Evolutionary conservation across 2,329 filamentous ascomycete species (phyloP), one percentile per base, ranked within the genome.

Genomic region (Hymenoscyphus linearis): DNA sequence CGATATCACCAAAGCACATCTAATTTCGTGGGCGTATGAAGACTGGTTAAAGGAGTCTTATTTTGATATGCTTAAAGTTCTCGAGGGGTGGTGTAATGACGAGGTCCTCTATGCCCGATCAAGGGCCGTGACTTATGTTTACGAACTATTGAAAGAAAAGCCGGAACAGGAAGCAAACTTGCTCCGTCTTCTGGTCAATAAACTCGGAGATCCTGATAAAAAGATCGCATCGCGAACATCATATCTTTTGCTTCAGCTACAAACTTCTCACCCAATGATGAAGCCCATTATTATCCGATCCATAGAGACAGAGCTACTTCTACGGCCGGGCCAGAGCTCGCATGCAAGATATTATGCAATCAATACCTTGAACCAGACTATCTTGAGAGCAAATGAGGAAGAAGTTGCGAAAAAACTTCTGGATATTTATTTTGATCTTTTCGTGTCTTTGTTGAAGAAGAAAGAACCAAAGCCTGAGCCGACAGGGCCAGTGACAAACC

Each of bases 151-250:
- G 64, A 95, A 91, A 74, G 93, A 96, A 74, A 99, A 96, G 77
- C 93, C 95, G 0, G 95, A 99, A 75, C 95, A 99, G 73, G 95
- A 99, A 75, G 89, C 93, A 60, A 99, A 99, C 73, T 78, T 99
- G 65, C 79, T 99, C 63, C 87, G 93, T 59, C 79, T 99, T 60
- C 78, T 99, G 61, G 91, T 99, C 68, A 98, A 98, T 79, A 99
- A 99, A 76, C 84, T 99, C 27, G 93, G 96, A 69, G 95, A 99
- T 73, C 90, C 89, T 52, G 91, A 96, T 67, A 92, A 92, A 73
- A 99, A 98, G 76, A 96, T 99, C 69, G 88, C 95, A 0, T 99
- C 95, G 3, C 86, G 93, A 63, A 89, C 93, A 2, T 98, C 95
- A 0, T 96, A 96, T 75, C 82, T 98, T 52, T 80, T 99, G n/a